Evolutionary conservation across 768 basidiomycete genomes (phyloP).

Genomic region (Pleurotus pulmonarius): DNA sequence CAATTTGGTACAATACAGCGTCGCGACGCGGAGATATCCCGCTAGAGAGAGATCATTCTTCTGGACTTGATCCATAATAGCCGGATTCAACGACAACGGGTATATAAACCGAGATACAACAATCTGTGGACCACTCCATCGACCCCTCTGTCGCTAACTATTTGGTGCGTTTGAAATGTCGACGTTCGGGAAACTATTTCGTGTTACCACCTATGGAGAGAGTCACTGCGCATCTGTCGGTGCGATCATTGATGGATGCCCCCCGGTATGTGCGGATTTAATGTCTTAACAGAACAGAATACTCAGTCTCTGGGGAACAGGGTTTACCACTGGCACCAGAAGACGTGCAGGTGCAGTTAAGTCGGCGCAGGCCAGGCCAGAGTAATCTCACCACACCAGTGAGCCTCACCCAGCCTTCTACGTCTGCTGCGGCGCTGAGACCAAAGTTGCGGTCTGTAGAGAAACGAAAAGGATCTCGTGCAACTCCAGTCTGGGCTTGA

Average conservation of each 20-base stretch:
- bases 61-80: not conserved
- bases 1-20: too few relatives aligned
- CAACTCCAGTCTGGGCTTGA: slow-evolving; percentile 92
- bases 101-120: too few relatives aligned
- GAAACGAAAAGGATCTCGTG: slow-evolving; percentile 94
- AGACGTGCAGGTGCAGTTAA: slow-evolving; percentile 91
- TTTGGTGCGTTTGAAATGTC: slow-evolving; percentile 58
- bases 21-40: too few relatives aligned
- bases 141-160: not conserved
- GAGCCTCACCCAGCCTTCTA: slow-evolving; percentile 22
- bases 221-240: slow-evolving; percentile 97
- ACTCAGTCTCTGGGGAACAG: slow-evolving; percentile 34
- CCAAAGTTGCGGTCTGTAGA: slow-evolving; percentile 34
- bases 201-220: slow-evolving; percentile 97
- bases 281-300: slow-evolving; percentile 3
- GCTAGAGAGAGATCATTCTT: too few relatives aligned
- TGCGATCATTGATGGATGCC: slow-evolving; percentile 96
- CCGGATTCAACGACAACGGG: not conserved
- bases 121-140: not conserved
- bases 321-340: slow-evolving; percentile 75
- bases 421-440: too few relatives aligned
- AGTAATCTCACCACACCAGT: slow-evolving; percentile 96
- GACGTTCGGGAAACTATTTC: slow-evolving; percentile 86
- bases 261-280: slow-evolving; percentile 61
- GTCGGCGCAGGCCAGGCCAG: slow-evolving; percentile 90